phyloP scores from a whole-genome alignment of 305 asterid genomes.

The Fraxinus sp. region DNA sequence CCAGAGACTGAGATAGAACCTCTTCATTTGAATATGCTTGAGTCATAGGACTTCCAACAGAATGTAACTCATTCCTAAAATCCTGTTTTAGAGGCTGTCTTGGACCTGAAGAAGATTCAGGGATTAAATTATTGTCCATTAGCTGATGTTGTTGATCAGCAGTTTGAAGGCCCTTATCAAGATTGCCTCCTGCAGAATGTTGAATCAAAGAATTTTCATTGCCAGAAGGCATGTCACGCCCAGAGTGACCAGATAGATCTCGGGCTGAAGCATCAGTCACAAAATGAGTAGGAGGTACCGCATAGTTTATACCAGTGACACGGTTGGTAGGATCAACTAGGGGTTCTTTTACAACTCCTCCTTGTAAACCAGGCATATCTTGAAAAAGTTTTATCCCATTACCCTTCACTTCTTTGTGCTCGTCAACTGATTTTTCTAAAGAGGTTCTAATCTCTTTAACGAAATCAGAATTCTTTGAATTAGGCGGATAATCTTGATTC shows the following conservation, averaged over 20 bases:
- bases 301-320: conserved; percentile 32
- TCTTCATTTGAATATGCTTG: conserved; percentile 30
- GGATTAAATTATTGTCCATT: conserved; percentile 32
- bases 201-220: conserved; percentile 25
- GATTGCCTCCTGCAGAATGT: conserved; percentile 34
- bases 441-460: conserved; percentile 32
- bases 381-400: conserved; percentile 27
- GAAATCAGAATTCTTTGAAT: conserved; percentile 37
- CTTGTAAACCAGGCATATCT: conserved; percentile 34
- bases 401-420: conserved; percentile 39
- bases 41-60: conserved; percentile 25
- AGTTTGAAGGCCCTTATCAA: conserved; percentile 37
- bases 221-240: conserved; percentile 26
- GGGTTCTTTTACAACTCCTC: conserved; percentile 26
- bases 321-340: conserved; percentile 31
- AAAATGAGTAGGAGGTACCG: conserved; percentile 28
- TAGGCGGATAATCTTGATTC: conserved; percentile 36
- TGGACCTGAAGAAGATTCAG: conserved; percentile 35
- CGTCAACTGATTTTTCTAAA: conserved; percentile 17
- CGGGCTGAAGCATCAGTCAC: conserved; percentile 27
- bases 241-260: conserved; percentile 38
- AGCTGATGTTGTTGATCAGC: conserved; percentile 39
- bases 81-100: conserved; percentile 28
- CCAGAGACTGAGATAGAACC: conserved; percentile 33
- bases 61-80: conserved; percentile 18